Evolutionary conservation across 2,329 filamentous ascomycete genomes (phyloP).

Genomic region (Diaporthe eres): DNA sequence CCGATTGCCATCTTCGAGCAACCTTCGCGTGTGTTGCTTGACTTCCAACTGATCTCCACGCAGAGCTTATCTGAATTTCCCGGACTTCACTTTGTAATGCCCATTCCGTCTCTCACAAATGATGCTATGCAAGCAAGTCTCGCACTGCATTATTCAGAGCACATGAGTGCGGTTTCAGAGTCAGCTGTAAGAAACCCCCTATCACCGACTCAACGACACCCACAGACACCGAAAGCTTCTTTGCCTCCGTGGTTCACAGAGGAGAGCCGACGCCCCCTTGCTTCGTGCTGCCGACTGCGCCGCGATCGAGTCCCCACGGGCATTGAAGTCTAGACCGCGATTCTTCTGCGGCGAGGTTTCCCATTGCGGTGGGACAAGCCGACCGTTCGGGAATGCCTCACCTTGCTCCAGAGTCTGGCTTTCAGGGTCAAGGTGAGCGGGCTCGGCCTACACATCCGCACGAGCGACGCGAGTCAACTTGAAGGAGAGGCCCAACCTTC

Average conservation of each 20-base stretch:
- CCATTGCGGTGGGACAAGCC: slow-evolving; percentile 10
- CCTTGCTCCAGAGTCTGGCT: slow-evolving; percentile 8
- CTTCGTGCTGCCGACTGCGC: slow-evolving; percentile 14
- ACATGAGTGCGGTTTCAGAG: slow-evolving; percentile 22
- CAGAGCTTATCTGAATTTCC: slow-evolving; percentile 20
- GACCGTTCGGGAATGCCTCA: slow-evolving; percentile 14
- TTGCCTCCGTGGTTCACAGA: background rate
- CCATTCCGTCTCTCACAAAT: background rate
- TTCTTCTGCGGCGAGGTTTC: slow-evolving; percentile 2
- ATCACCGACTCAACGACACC: slow-evolving; percentile 14
- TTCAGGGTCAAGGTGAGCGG: slow-evolving; percentile 20
- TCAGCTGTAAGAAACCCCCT: background rate
- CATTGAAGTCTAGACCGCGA: slow-evolving; percentile 21
- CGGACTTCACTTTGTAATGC: background rate
- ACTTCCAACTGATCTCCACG: slow-evolving; percentile 6
- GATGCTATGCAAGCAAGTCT: background rate
- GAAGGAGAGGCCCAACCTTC: slow-evolving; percentile 14
- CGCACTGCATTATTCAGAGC: slow-evolving; percentile 21
- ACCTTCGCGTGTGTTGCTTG: background rate
- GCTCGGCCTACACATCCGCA: slow-evolving; percentile 19
- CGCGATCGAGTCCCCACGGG: slow-evolving; percentile 19
- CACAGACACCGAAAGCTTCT: slow-evolving; percentile 14
- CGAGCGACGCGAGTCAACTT: slow-evolving; percentile 26
- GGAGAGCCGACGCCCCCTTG: slow-evolving; percentile 2
- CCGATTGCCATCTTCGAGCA: background rate